Evolutionary conservation across 371 early-diverging fungal species (phyloP).

Genomic region (Mortierella sp.): DNA sequence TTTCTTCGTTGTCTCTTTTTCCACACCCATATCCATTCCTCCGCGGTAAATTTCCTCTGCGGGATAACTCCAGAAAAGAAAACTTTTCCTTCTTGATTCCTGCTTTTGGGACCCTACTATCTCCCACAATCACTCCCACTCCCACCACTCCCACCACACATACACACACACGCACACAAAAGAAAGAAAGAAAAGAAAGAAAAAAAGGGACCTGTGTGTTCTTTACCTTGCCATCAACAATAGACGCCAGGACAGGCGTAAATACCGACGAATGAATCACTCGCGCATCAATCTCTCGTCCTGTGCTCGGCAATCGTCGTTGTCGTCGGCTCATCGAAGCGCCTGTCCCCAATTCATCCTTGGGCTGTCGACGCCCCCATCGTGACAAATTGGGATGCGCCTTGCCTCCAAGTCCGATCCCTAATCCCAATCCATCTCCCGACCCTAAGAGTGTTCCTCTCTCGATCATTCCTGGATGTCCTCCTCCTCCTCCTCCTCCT

Average conservation of each 20-base stretch:
- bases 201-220: too few species aligned
- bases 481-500: constrained; percentile 4
- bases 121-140: background rate
- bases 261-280: constrained; percentile 44
- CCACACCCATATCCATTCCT: too few species aligned
- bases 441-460: constrained; percentile 33
- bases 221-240: constrained; percentile 28
- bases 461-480: too few species aligned
- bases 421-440: constrained; percentile 35
- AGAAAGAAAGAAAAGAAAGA: too few species aligned
- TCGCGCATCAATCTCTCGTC: constrained; percentile 36
- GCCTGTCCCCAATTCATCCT: too few species aligned
- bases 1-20: too few species aligned
- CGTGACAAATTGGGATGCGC: constrained; percentile 17
- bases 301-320: constrained; percentile 26
- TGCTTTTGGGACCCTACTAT: background rate
- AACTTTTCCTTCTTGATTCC: background rate
- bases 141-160: background rate
- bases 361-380: constrained; percentile 14
- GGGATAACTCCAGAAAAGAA: too few species aligned
- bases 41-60: too few species aligned
- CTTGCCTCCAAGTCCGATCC: constrained; percentile 39
- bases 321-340: constrained; percentile 15
- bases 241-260: constrained; percentile 22
- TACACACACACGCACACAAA: background rate